Percentiles rank a stretch among this genome's conserved stretches.
phyloP scores from a whole-genome alignment of 2,329 filamentous ascomycete genomes.

The Colletotrichum plurivorum region DNA sequence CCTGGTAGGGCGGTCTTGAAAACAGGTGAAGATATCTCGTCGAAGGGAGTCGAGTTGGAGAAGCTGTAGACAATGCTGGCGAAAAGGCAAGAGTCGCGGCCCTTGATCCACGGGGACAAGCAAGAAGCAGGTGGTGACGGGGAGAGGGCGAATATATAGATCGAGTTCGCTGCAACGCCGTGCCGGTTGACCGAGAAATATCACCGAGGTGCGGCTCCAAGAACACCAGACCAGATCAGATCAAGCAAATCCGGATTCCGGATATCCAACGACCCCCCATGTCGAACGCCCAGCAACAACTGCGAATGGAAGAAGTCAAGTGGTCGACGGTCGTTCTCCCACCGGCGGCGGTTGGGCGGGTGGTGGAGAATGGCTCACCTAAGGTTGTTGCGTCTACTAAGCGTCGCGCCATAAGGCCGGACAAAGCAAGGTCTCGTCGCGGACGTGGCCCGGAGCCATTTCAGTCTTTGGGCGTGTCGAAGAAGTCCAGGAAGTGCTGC shows the following conservation, averaged over 20 bases:
- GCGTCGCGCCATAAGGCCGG: not conserved
- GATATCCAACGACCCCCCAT: not conserved
- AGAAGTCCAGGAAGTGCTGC: not conserved
- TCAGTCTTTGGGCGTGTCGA: not conserved
- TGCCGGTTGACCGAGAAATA: slow-evolving; percentile 10
- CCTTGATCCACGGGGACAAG: not conserved
- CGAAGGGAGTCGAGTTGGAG: not conserved
- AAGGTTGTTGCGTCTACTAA: not conserved
- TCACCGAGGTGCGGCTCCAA: slow-evolving; percentile 19
- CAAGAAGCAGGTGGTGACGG: not conserved
- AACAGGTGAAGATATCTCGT: not conserved
- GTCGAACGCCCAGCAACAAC: not conserved
- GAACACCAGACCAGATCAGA: not conserved
- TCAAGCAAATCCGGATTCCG: not conserved
- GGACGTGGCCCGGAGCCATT: slow-evolving; percentile 6
- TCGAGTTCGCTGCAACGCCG: slow-evolving; percentile 5
- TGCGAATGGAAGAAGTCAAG: no score
- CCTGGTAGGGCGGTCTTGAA: not conserved
- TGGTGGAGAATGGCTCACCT: slow-evolving; percentile 11
- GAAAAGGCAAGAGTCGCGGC: not conserved
- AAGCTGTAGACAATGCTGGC: not conserved
- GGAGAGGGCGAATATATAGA: slow-evolving; percentile 5
- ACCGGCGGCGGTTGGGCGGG: not conserved
- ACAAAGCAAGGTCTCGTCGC: slow-evolving; percentile 5
- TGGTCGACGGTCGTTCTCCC: slow-evolving; percentile 6